Percentiles rank a stretch among this genome's conserved stretches.
These are phyloP conservation scores for Xylaria venustula DNA, from an alignment of 495 filamentous ascomycete genomes.

Conservation along the genomic window DNA sequence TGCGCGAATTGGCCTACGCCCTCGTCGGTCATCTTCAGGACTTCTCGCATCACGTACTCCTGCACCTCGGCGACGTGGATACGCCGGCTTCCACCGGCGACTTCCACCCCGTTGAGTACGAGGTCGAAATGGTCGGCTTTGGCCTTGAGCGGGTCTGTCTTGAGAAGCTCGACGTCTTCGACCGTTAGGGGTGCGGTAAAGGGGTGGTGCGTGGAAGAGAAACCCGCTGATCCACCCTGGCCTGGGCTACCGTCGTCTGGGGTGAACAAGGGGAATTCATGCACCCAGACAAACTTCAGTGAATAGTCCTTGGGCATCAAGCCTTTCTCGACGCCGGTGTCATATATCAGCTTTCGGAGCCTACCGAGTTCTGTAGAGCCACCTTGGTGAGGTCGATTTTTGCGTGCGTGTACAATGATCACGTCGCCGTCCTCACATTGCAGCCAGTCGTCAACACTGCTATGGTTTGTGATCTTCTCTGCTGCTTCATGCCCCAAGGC, in stretches of 20 bases:
- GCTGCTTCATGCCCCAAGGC: conserved; percentile 70
- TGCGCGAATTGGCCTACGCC: conserved; percentile 77
- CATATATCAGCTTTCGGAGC: conserved; percentile 69
- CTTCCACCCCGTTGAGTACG: conserved; percentile 91
- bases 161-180: conserved; percentile 71
- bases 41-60: conserved; percentile 76
- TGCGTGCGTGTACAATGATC: conserved; percentile 76
- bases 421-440: conserved; percentile 64
- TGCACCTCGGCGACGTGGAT: conserved; percentile 87
- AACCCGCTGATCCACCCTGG: conserved; percentile 75
- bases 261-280: conserved; percentile 88
- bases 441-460: conserved; percentile 19
- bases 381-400: conserved; percentile 56
- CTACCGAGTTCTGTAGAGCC: conserved; percentile 80
- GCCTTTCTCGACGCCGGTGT: conserved; percentile 57
- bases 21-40: conserved; percentile 64
- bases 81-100: conserved; percentile 89
- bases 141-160: conserved; percentile 67
- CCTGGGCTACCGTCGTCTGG: conserved; percentile 66
- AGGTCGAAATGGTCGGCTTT: conserved; percentile 89
- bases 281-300: conserved; percentile 79
- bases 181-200: conserved; percentile 83
- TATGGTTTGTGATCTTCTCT: conserved; percentile 11
- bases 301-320: conserved; percentile 53
- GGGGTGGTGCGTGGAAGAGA: conserved; percentile 90